Evolutionary conservation across 495 filamentous ascomycete species (phyloP).

Genomic region (Barbatosphaeria neglecta): DNA sequence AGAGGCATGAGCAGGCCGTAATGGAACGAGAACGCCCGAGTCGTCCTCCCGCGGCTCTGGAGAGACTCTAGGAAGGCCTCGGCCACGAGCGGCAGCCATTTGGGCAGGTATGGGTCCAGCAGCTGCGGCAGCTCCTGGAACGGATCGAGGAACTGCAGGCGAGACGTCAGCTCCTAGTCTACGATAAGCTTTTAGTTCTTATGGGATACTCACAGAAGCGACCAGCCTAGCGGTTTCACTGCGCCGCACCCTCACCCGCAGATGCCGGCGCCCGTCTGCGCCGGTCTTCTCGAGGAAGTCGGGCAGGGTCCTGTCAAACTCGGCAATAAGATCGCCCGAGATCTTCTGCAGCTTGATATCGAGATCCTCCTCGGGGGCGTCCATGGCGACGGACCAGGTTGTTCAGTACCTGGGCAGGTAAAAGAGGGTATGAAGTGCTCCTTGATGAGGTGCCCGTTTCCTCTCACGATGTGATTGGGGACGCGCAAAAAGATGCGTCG

Average conservation of each 20-base stretch:
- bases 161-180: constrained; percentile 9
- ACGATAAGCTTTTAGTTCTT: too few species aligned
- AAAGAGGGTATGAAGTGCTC: too few species aligned
- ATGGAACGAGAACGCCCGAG: constrained; percentile 14
- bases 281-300: constrained; percentile 38
- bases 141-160: constrained; percentile 55
- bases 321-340: constrained; percentile 53
- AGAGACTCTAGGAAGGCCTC: constrained; percentile 64
- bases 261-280: constrained; percentile 9
- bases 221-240: constrained; percentile 34
- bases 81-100: constrained; percentile 59
- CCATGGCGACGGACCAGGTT: too few species aligned
- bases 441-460: too few species aligned
- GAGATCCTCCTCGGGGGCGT: constrained; percentile 42
- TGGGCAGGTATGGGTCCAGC: constrained; percentile 75
- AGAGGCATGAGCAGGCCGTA: constrained; percentile 42
- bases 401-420: too few species aligned
- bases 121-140: constrained; percentile 96
- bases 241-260: constrained; percentile 28
- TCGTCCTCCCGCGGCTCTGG: constrained; percentile 23
- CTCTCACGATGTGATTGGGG: too few species aligned
- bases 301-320: constrained; percentile 46
- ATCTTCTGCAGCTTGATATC: constrained; percentile 65
- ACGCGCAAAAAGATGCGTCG: too few species aligned
- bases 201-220: constrained; percentile 24